Percentiles rank a stretch among this genome's conserved stretches.
phyloP scores from a whole-genome alignment of 441 rosid genomes.

The Lepidium campestre region DNA sequence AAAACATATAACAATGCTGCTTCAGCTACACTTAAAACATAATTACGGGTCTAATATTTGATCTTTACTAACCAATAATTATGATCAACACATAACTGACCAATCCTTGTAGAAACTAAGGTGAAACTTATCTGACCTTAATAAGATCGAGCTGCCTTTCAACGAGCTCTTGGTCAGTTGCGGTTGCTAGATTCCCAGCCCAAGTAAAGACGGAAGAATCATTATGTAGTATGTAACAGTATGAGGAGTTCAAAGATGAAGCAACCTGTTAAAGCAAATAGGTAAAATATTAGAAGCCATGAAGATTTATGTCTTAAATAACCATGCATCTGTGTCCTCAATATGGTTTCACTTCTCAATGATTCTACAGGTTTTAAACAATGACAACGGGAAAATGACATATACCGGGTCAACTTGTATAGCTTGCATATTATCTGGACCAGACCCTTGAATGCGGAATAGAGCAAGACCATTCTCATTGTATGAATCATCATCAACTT shows the following conservation, averaged over 20 bases:
- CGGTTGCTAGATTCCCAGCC: constrained; percentile 71
- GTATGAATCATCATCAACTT: constrained; percentile 53
- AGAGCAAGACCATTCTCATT: constrained; percentile 54
- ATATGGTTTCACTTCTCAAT: constrained; percentile 2
- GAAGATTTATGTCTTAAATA: not conserved
- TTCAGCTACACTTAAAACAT: not conserved
- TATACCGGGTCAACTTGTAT: constrained; percentile 80
- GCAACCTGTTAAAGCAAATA: constrained; percentile 50
- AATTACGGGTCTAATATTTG: not conserved
- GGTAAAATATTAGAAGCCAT: not conserved
- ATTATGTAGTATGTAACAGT: constrained; percentile 75
- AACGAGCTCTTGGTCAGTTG: constrained; percentile 68
- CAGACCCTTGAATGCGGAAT: constrained; percentile 80
- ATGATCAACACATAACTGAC: not conserved
- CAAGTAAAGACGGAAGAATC: constrained; percentile 66
- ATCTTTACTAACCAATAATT: not conserved
- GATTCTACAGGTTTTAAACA: not conserved
- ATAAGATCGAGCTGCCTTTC: constrained; percentile 78
- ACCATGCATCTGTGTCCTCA: not conserved
- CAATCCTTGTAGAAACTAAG: not conserved
- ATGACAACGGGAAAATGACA: not conserved
- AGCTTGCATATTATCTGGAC: constrained; percentile 74
- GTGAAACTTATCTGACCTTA: constrained; percentile 40
- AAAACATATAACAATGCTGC: not conserved
- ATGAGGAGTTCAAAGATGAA: constrained; percentile 71